Percentiles rank a stretch among this genome's conserved stretches.
These are phyloP conservation scores for Chlorella sp. DNA, from an alignment of 139 green algal genomes.

Conservation along the genomic window DNA sequence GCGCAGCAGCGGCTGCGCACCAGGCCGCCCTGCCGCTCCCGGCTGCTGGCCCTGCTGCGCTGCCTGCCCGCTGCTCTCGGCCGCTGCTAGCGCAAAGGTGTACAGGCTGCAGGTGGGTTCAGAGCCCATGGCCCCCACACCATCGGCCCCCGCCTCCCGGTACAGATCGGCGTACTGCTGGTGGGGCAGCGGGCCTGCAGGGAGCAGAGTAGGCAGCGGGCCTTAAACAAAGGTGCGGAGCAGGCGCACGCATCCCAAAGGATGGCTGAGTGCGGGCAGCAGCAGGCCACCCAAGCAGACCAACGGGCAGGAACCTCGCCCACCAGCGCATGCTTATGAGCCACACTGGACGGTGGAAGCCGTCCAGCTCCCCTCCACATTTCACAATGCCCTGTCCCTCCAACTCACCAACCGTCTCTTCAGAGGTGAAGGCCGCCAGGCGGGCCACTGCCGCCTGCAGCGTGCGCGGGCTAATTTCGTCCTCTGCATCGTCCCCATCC, in stretches of 20 bases:
- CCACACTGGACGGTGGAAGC: too few relatives aligned
- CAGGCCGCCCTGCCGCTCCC: background rate
- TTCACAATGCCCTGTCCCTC: background rate
- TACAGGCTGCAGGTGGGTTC: slow-evolving; percentile 52
- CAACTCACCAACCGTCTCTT: slow-evolving; percentile 34
- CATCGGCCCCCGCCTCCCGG: slow-evolving; percentile 64
- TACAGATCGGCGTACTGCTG: slow-evolving; percentile 73
- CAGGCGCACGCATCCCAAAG: too few relatives aligned
- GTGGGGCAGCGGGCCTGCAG: slow-evolving; percentile 42
- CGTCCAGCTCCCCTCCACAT: too few relatives aligned
- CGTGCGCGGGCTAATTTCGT: slow-evolving; percentile 68
- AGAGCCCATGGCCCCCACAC: slow-evolving; percentile 45
- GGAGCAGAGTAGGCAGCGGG: too few relatives aligned
- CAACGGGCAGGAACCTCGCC: too few relatives aligned
- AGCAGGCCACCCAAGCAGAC: too few relatives aligned
- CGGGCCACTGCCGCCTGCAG: slow-evolving; percentile 61
- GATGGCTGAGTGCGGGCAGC: too few relatives aligned
- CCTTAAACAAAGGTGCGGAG: too few relatives aligned
- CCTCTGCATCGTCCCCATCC: background rate
- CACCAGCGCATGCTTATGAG: too few relatives aligned
- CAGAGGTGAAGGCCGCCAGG: slow-evolving; percentile 65
- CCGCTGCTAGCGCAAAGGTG: background rate
- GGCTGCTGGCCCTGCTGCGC: background rate
- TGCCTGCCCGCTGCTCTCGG: background rate
- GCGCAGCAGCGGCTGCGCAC: background rate